Base-by-base conservation (phyloP, 2,329 filamentous ascomycete genomes). In the Fusarium tuaranense region DNA sequence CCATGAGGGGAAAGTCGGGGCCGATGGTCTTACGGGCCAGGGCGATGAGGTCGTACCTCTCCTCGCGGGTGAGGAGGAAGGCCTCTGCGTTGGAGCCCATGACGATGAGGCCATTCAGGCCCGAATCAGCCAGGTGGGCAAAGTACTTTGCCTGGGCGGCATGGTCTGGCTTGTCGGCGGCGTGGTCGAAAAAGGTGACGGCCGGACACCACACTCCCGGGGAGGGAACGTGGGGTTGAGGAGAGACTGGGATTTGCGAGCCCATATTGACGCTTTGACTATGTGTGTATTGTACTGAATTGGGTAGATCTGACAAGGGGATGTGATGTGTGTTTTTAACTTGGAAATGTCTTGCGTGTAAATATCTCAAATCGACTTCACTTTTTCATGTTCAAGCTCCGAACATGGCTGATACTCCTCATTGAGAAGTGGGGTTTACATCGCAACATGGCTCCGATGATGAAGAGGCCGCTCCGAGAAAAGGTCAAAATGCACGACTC, bases 1-100 rank as follows among this genome's bases (percentile, higher is more conserved):
- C 95, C 87, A 97, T 95, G 74, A 98, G 87, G 34, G 95, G 95
- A 82, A 96, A 98, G 82, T 96, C 92, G 0, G 94, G 93, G 0
- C 95, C 95, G 58, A 97, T 92, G 61, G 90, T 90, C 79, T 94
- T 92, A 67, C 95, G 91, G 81, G 91, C 92, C 13, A 88, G 84
- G 32, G 83, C 80, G 27, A 93, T 85, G n/a, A 92, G 86, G 46
- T 85, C 83, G 58, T 83, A 83, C 67, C 90, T 86, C 81, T 92
- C 90, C 73, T 90, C 87, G n/a, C 88, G 88, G 14, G 89, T 90
- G 48, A 90, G 80, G 46, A 90, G 86, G 78, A 89, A 89, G 14
- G 88, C 85, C 77, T 90, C 88, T 5, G 88, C 86, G 78, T 89
- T 89, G 41, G 88, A 89, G 53, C 88, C 88, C 53, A 89, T 83